phyloP scores from a whole-genome alignment of 306 rosid species.

The Rosa persica region DNA sequence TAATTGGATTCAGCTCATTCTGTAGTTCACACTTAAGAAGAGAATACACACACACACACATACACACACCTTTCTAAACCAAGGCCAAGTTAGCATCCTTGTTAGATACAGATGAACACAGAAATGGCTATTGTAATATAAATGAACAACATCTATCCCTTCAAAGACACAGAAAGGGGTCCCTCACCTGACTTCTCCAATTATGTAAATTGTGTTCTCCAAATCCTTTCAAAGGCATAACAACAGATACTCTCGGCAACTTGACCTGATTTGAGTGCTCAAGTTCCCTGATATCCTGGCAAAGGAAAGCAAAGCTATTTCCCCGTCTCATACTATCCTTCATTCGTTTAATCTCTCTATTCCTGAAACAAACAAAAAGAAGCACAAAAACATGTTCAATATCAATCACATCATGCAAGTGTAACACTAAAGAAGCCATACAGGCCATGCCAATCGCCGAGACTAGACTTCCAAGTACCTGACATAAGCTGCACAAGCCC shows the following conservation, averaged over 20 bases:
- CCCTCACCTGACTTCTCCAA: constrained; percentile 89
- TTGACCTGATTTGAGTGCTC: constrained; percentile 82
- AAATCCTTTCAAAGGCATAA: constrained; percentile 96
- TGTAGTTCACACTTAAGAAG: no score
- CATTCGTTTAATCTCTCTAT: constrained; percentile 69
- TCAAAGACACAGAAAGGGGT: not conserved
- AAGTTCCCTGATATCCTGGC: constrained; percentile 71
- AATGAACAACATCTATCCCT: no score
- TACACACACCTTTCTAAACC: no score
- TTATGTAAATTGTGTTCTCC: constrained; percentile 98
- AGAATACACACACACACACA: no score
- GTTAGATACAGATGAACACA: not conserved
- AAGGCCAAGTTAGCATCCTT: not conserved
- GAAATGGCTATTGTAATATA: not conserved
- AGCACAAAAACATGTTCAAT: not conserved
- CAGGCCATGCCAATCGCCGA: not conserved
- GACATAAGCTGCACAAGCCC: constrained; percentile 84
- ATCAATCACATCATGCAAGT: not conserved
- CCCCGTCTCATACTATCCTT: constrained; percentile 51
- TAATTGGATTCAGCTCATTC: no score
- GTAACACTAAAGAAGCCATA: not conserved
- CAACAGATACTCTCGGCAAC: constrained; percentile 74
- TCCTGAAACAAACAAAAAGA: constrained; percentile 43
- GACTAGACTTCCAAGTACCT: constrained; percentile 48
- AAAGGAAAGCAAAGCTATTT: constrained; percentile 79